phyloP scores from a whole-genome alignment of 768 basidiomycete species.

The Lyophyllum atratum region DNA sequence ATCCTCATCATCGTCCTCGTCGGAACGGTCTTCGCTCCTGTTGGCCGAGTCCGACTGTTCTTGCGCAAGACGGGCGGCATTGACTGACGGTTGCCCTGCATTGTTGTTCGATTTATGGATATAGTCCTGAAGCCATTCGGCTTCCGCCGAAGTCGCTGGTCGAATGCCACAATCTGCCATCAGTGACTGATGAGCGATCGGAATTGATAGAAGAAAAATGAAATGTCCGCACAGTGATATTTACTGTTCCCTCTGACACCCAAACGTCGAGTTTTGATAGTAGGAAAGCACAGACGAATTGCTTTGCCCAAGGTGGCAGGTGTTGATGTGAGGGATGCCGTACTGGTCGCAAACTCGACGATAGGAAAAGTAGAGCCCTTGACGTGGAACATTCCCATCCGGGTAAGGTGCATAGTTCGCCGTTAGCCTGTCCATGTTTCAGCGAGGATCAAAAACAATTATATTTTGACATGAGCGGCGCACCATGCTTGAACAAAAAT shows the following conservation, averaged over 20 bases:
- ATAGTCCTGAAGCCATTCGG: slow-evolving; percentile 91
- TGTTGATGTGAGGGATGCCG: slow-evolving; percentile 93
- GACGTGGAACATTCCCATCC: slow-evolving; percentile 91
- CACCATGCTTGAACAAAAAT: slow-evolving; percentile 94
- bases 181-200: slow-evolving; percentile 32
- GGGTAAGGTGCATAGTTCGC: slow-evolving; percentile 91
- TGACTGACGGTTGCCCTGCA: slow-evolving; percentile 73
- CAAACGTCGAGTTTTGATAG: slow-evolving; percentile 91
- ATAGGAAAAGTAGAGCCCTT: slow-evolving; percentile 94
- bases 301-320: slow-evolving; percentile 95
- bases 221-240: slow-evolving; percentile 78
- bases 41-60: slow-evolving; percentile 64
- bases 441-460: slow-evolving; percentile 4
- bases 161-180: slow-evolving; percentile 86
- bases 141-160: slow-evolving; percentile 87
- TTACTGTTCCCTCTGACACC: slow-evolving; percentile 95
- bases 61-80: slow-evolving; percentile 70
- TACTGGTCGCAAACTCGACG: slow-evolving; percentile 89
- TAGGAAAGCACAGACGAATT: slow-evolving; percentile 89
- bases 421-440: slow-evolving; percentile 58
- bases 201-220: slow-evolving; percentile 31
- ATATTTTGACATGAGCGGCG: slow-evolving; percentile 30
- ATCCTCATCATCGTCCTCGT: slow-evolving; percentile 87
- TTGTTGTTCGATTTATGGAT: slow-evolving; percentile 89
- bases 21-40: slow-evolving; percentile 71